Evolutionary conservation across 2,329 filamentous ascomycete species (phyloP).

Genomic region (Penicillium brevicompactum): DNA sequence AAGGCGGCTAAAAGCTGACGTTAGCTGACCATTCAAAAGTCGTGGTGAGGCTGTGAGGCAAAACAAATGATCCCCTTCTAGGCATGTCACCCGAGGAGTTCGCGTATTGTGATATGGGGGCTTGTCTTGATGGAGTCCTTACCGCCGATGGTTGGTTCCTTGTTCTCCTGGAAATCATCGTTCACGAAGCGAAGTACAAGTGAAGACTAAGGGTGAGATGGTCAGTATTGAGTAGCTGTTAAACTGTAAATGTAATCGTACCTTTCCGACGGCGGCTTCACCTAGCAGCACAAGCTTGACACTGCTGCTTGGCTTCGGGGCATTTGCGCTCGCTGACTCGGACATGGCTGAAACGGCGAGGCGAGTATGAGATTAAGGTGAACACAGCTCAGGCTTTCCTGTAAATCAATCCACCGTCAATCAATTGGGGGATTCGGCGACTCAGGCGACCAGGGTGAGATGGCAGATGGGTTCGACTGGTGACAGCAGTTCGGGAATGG

Average conservation of each 20-base stretch:
- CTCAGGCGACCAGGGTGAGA: slow-evolving; percentile 29
- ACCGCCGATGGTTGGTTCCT: slow-evolving; percentile 99
- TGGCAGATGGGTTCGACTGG: slow-evolving; percentile 24
- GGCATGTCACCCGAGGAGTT: too few relatives aligned
- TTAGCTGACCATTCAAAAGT: slow-evolving; percentile 11
- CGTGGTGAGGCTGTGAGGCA: too few relatives aligned
- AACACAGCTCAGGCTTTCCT: slow-evolving; percentile 32
- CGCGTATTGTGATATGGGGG: not conserved
- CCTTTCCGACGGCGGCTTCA: slow-evolving; percentile 98
- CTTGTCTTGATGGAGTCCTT: slow-evolving; percentile 27
- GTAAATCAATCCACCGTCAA: slow-evolving; percentile 26
- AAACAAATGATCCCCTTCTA: too few relatives aligned
- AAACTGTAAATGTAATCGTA: slow-evolving; percentile 45
- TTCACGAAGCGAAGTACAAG: slow-evolving; percentile 98
- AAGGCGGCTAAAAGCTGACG: slow-evolving; percentile 71
- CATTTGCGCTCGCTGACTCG: slow-evolving; percentile 65
- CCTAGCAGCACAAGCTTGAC: slow-evolving; percentile 98
- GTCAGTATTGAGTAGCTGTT: not conserved
- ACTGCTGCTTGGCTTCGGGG: slow-evolving; percentile 96
- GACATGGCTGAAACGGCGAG: slow-evolving; percentile 58
- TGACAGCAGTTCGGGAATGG: slow-evolving; percentile 13
- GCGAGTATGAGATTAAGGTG: slow-evolving; percentile 1
- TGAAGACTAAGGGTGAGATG: slow-evolving; percentile 69
- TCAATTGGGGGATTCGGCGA: slow-evolving; percentile 11
- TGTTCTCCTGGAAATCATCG: slow-evolving; percentile 99